These are phyloP conservation scores for Saccharomyces mikatae DNA, from an alignment of 805 yeast genomes.

Conservation along the genomic window DNA sequence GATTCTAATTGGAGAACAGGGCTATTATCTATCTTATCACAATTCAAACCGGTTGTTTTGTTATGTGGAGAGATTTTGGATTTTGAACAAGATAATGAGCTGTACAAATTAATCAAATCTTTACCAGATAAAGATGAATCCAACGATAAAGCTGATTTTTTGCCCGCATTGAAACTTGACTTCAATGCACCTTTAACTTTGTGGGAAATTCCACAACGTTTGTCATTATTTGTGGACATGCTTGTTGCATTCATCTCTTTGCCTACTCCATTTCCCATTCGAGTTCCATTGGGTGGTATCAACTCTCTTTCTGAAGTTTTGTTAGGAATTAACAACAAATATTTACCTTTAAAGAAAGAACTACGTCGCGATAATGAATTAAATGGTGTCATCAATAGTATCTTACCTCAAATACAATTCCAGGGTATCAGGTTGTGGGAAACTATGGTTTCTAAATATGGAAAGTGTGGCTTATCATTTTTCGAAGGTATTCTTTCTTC, in stretches of 20 bases:
- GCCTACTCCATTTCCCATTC: constrained; percentile 47
- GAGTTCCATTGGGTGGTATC: constrained; percentile 56
- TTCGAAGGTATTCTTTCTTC: constrained; percentile 42
- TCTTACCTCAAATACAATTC: constrained; percentile 39
- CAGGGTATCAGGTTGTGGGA: constrained; percentile 39
- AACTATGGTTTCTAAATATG: constrained; percentile 20
- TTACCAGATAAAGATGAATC: constrained; percentile 29
- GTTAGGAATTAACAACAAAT: constrained; percentile 46
- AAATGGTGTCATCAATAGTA: constrained; percentile 36
- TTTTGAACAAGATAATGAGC: constrained; percentile 47
- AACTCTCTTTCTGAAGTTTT: constrained; percentile 46
- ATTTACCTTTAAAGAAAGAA: constrained; percentile 49
- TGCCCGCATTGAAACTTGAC: constrained; percentile 50
- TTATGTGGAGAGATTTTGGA: constrained; percentile 54
- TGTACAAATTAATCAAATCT: constrained; percentile 33
- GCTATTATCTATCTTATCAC: constrained; percentile 41
- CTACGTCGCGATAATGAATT: constrained; percentile 45
- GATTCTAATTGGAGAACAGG: constrained; percentile 43
- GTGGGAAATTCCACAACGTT: constrained; percentile 43
- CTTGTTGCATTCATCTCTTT: constrained; percentile 40
- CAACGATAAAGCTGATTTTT: constrained; percentile 21
- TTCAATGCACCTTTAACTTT: constrained; percentile 47
- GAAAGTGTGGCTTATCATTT: constrained; percentile 38
- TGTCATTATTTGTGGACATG: constrained; percentile 40
- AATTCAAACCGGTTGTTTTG: constrained; percentile 46